Percentiles rank a stretch among this genome's conserved stretches.
phyloP scores from a whole-genome alignment of 23 red algal genomes.

The Agarophyton chilense region DNA sequence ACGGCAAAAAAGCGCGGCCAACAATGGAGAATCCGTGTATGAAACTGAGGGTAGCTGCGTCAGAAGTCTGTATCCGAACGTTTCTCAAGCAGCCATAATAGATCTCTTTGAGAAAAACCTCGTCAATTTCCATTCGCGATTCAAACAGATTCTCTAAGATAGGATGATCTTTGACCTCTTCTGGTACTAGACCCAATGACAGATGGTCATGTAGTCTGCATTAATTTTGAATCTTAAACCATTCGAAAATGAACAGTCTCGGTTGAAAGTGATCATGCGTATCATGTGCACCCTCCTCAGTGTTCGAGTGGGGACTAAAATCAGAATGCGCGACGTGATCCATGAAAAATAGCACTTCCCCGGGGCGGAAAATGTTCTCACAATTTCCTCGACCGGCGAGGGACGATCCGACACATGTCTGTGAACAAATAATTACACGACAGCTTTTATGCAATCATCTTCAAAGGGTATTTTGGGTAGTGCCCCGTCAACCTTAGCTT shows the following conservation, averaged over 20 bases:
- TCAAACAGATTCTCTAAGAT: constrained; percentile 17
- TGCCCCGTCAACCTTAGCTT: constrained; percentile 8
- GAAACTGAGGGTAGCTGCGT: too few species aligned
- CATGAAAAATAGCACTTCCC: constrained; percentile 38
- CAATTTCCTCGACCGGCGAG: constrained; percentile 26
- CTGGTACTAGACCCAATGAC: constrained; percentile 3
- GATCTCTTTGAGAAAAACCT: constrained; percentile 24
- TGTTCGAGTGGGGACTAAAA: background rate
- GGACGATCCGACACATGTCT: constrained; percentile 32
- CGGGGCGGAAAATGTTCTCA: constrained; percentile 21
- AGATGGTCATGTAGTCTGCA: background rate
- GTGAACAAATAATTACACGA: constrained; percentile 51
- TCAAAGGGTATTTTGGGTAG: constrained; percentile 39
- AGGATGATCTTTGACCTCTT: constrained; percentile 21
- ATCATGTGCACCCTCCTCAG: background rate
- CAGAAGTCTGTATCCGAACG: background rate
- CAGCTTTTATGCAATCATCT: constrained; percentile 42
- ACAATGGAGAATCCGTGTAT: too few species aligned
- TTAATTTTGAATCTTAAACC: constrained; percentile 1
- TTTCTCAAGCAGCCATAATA: constrained; percentile 11
- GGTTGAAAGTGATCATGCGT: background rate
- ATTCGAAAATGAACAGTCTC: constrained; percentile 23
- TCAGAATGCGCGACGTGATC: constrained; percentile 31
- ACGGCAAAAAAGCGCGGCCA: too few species aligned
- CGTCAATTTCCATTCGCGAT: constrained; percentile 8